Evolutionary conservation across 345 rosid genomes (phyloP), one percentile per base, ranked within the genome.

Genomic region (Leavenworthia alabamica): DNA sequence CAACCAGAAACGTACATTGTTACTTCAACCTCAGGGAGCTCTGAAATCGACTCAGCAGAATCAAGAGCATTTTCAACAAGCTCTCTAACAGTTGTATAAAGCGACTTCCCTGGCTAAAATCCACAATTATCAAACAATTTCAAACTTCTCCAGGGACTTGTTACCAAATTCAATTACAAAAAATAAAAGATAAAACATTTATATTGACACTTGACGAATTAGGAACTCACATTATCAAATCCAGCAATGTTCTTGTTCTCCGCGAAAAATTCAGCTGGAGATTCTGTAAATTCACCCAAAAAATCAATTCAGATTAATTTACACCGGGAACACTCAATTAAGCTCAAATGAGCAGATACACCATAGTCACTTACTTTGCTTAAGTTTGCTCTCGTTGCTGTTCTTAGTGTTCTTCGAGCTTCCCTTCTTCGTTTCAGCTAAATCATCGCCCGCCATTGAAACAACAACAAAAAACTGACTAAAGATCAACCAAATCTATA

Each of bases 201-300:
- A 1, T 9, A 20, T 19, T 27, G 6, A 64, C 46, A 64, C 3
- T 26, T 6, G 47, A 45, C 14, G 12, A 54, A 66, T 40, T 13
- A 9, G 11, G 56, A 69, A 69, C 89, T 79, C 64, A 89, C 98
- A 60, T 89, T 92, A 63, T 89, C 98, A 33, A 92, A 92, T n/a
- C 98, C 98, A 59, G 98, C 97, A 53, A 92, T 86, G 75, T 92
- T 92, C 80, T 92, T 89, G 78, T 89, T 92, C 83, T 92, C 98
- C 5, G 98, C 98, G 45, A 92, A 92, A 77, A 92, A 92, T 74
- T 92, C 98, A 22, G 97, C 98, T 12, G 95, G 98, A 63, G 96
- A 92, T 82, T 89, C 97, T 92, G 88, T 81, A 67, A 42, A 51
- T 31, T 40, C 50, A 59, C 60, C 28, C 52, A 24, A 0, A 15